Percentiles rank a stretch among this genome's conserved stretches.
Conservation (phyloP, 228 moss, liverwort and hornwort genomes). For the Sphagnum magellanicum region DNA sequence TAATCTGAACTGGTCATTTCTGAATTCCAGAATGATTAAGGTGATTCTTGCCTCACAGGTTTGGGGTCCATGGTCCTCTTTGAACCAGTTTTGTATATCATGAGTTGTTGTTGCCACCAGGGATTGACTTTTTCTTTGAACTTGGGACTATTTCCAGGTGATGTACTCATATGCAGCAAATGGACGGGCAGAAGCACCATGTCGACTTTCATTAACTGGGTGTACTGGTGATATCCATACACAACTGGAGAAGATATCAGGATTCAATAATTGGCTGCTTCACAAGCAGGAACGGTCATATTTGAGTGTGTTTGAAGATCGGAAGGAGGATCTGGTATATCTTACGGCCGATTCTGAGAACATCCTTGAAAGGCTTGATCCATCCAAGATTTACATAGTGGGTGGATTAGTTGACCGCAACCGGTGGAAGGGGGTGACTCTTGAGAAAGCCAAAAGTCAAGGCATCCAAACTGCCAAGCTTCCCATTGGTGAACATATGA, state of each 20-base stretch:
- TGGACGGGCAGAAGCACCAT: constrained; percentile 60
- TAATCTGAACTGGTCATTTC: not conserved
- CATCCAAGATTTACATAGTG: constrained; percentile 76
- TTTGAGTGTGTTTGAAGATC: constrained; percentile 61
- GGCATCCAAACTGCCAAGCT: constrained; percentile 93
- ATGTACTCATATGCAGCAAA: constrained; percentile 97
- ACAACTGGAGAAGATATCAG: constrained; percentile 74
- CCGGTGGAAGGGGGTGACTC: constrained; percentile 88
- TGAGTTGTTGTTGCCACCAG: no score
- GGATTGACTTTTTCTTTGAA: no score
- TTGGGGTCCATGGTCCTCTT: no score
- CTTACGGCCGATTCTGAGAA: constrained; percentile 88
- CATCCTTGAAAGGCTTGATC: constrained; percentile 57
- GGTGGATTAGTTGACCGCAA: constrained; percentile 96
- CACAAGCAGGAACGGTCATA: constrained; percentile 81
- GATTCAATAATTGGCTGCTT: constrained; percentile 88
- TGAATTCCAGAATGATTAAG: not conserved
- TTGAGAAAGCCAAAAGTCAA: constrained; percentile 77
- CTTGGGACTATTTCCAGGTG: constrained; percentile 31
- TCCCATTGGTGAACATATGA: constrained; percentile 82
- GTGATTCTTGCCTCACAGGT: not conserved
- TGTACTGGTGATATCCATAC: constrained; percentile 53
- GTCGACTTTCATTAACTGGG: constrained; percentile 79
- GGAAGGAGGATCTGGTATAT: constrained; percentile 80
- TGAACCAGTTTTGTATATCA: no score